These are phyloP conservation scores for Aegilops speltoides DNA, from an alignment of 176 grass and related monocot species.

Conservation along the genomic window DNA sequence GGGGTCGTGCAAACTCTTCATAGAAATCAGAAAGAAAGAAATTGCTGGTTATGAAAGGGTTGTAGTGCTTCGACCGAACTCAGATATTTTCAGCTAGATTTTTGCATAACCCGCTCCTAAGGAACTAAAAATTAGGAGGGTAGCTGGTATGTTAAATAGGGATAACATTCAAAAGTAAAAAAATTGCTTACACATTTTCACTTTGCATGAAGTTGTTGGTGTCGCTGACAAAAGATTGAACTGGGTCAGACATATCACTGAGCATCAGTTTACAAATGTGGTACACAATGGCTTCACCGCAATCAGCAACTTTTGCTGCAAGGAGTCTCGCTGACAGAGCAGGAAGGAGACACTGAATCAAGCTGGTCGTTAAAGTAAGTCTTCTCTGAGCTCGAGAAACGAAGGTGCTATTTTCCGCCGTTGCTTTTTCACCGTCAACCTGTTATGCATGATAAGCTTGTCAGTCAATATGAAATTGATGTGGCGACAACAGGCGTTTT, in stretches of 20 bases:
- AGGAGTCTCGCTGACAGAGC: conserved; percentile 36
- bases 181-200: conserved; percentile 33
- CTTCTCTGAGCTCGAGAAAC: conserved; percentile 30
- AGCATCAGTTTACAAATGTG: conserved; percentile 35
- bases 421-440: conserved; percentile 31
- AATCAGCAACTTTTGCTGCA: conserved; percentile 23
- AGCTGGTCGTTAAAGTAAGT: conserved; percentile 37
- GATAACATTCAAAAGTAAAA: neutral
- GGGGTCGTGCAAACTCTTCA: neutral
- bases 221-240: conserved; percentile 16
- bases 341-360: conserved; percentile 51
- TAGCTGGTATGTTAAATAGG: neutral
- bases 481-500: neutral
- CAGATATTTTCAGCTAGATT: neutral
- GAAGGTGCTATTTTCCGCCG: neutral
- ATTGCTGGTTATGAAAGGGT: conserved; percentile 9
- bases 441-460: conserved; percentile 35
- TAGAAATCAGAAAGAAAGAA: neutral
- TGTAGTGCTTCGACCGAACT: neutral
- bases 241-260: neutral
- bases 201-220: neutral
- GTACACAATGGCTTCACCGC: conserved; percentile 33
- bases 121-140: neutral
- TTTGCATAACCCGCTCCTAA: neutral
- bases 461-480: conserved; percentile 29